Conservation (phyloP, 768 basidiomycete genomes). For the Mycena indigotica region DNA sequence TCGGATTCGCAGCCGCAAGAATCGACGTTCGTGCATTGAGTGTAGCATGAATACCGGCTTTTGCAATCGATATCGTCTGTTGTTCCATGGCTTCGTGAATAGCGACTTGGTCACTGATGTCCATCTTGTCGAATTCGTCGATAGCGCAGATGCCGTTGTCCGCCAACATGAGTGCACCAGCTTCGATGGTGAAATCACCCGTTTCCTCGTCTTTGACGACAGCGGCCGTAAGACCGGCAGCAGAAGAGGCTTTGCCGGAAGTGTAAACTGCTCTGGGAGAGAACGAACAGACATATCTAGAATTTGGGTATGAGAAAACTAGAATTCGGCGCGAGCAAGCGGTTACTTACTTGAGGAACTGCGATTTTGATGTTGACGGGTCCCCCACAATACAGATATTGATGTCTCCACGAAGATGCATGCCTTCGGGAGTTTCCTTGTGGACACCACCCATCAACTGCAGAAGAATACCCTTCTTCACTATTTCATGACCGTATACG, state of each 20-base stretch:
- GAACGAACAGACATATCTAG: constrained; percentile 96
- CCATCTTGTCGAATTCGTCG: constrained; percentile 99
- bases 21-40: constrained; percentile 97
- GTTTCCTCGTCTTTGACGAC: constrained; percentile 99
- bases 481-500: constrained; percentile 98
- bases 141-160: constrained; percentile 99
- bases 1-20: constrained; percentile 95
- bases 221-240: constrained; percentile 97
- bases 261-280: constrained; percentile 97
- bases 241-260: constrained; percentile 98
- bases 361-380: constrained; percentile 96
- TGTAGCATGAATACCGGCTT: constrained; percentile 98
- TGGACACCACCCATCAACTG: constrained; percentile 99
- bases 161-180: constrained; percentile 97
- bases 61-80: constrained; percentile 98
- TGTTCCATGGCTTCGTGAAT: constrained; percentile 99
- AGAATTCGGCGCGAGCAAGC: no score
- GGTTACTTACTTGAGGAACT: constrained; percentile 92
- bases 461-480: constrained; percentile 94
- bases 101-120: constrained; percentile 95
- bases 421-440: constrained; percentile 94
- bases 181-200: constrained; percentile 99
- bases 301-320: constrained; percentile 3
- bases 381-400: constrained; percentile 99
- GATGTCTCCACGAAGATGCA: constrained; percentile 97